phyloP scores from a whole-genome alignment of 202 grass and related monocot genomes.

The Schoenoplectus tabernaemontani region DNA sequence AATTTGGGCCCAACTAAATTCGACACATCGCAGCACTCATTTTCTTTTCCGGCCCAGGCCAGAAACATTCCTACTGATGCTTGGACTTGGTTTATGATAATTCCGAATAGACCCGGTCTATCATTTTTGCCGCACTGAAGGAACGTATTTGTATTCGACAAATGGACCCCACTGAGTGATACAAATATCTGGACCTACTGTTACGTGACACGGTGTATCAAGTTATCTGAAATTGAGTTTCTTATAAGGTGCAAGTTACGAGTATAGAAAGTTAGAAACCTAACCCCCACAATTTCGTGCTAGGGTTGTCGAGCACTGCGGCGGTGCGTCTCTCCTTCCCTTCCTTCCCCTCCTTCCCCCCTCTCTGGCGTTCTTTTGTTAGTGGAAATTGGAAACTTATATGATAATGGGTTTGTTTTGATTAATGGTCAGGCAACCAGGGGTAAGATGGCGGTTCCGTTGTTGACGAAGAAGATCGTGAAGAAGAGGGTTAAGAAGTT shows the following conservation, averaged over 20 bases:
- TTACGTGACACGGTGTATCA: background rate
- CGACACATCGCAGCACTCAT: background rate
- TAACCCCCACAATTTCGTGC: background rate
- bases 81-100: too few relatives aligned
- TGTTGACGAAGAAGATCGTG: slow-evolving; percentile 60
- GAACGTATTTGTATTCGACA: too few relatives aligned
- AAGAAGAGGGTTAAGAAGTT: slow-evolving; percentile 84
- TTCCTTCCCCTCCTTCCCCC: too few relatives aligned
- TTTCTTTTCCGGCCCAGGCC: background rate
- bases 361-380: background rate
- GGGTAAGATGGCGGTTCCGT: slow-evolving; percentile 45
- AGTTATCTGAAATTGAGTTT: background rate
- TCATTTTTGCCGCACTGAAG: background rate
- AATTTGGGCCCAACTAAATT: background rate
- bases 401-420: background rate
- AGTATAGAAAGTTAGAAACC: slow-evolving; percentile 10
- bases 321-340: background rate
- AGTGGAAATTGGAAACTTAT: too few relatives aligned
- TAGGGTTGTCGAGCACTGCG: slow-evolving; percentile 10
- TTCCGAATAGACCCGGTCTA: background rate
- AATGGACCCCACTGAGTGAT: too few relatives aligned
- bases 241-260: background rate
- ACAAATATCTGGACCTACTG: too few relatives aligned
- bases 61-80: too few relatives aligned
- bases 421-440: background rate